Evolutionary conservation across 768 basidiomycete species (phyloP).

Genomic region (Kwoniella bestiolae): DNA sequence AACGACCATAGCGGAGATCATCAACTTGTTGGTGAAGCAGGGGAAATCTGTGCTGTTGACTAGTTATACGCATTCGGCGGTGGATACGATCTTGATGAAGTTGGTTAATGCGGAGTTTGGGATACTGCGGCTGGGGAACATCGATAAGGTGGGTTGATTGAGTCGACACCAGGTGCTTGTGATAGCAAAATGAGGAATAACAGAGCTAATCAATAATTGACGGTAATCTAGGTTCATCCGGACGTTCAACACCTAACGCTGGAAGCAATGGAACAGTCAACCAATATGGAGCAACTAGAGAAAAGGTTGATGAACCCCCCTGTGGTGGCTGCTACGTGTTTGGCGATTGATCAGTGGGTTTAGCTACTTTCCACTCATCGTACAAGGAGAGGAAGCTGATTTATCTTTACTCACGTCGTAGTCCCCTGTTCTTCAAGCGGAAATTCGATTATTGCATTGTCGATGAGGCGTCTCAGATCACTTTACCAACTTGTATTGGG

Average conservation of each 20-base stretch:
- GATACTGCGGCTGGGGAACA: slow-evolving; percentile 83
- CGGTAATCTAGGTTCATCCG: slow-evolving; percentile 82
- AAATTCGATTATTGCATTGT: slow-evolving; percentile 96
- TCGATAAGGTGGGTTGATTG: slow-evolving; percentile 77
- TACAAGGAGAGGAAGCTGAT: slow-evolving; percentile 25
- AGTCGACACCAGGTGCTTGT: too few species aligned
- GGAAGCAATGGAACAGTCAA: slow-evolving; percentile 63
- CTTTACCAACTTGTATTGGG: slow-evolving; percentile 90
- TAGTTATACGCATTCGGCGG: slow-evolving; percentile 96
- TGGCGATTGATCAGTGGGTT: slow-evolving; percentile 88
- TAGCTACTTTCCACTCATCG: not conserved
- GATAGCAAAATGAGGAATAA: too few species aligned
- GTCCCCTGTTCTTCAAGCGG: slow-evolving; percentile 80
- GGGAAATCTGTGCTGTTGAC: slow-evolving; percentile 88
- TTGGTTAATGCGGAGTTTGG: slow-evolving; percentile 69
- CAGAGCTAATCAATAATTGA: too few species aligned
- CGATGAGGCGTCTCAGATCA: slow-evolving; percentile 97
- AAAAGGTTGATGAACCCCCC: slow-evolving; percentile 81
- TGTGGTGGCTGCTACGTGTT: slow-evolving; percentile 93
- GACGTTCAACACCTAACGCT: slow-evolving; percentile 75
- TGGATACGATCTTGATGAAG: slow-evolving; percentile 93
- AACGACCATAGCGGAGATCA: slow-evolving; percentile 87
- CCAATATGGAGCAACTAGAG: slow-evolving; percentile 80
- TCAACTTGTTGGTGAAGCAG: slow-evolving; percentile 73
- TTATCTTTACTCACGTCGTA: slow-evolving; percentile 53